Evolutionary conservation across 345 rosid species (phyloP).

Genomic region (rapeseed (Brassica napus)): Da-Ae NC_063450.1:52298001-52298500

Average conservation of each 20-base stretch:
- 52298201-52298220: conserved; percentile 96
- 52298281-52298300: conserved; percentile 83
- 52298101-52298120: conserved; percentile 85
- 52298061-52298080: conserved; percentile 94
- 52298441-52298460: conserved; percentile 98
- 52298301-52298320: conserved; percentile 80
- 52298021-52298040: conserved; percentile 78
- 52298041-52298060: conserved; percentile 93
- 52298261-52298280: conserved; percentile 81
- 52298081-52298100: conserved; percentile 95
- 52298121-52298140: conserved; percentile 91
- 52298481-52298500: conserved; percentile 74
- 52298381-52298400: conserved; percentile 19
- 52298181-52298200: conserved; percentile 95
- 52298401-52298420: conserved; percentile 62
- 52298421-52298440: conserved; percentile 91
- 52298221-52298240: conserved; percentile 81
- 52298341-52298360: conserved; percentile 63
- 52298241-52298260: conserved; percentile 97
- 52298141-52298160: conserved; percentile 68
- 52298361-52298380: neutral
- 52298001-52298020: conserved; percentile 90
- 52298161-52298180: conserved; percentile 74
- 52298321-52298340: conserved; percentile 84
- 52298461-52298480: conserved; percentile 90